Base-by-base conservation (phyloP, 228 moss, liverwort and hornwort species). In the Sphagnum magellanicum region DNA sequence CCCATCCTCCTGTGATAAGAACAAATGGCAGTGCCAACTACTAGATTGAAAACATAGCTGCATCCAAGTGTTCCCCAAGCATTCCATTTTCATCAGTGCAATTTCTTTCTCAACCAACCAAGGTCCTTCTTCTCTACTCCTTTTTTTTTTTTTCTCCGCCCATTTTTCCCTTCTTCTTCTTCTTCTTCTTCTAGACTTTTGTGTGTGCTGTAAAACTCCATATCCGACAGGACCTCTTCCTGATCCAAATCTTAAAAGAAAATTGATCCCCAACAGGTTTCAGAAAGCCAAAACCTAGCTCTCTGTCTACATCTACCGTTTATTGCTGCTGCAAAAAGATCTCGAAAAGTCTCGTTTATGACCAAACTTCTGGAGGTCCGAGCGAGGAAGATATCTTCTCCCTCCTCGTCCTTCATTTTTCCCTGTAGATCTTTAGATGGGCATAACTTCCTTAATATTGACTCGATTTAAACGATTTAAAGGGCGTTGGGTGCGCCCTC, bases 1-100 rank as follows among this genome's bases (percentile, higher is more conserved):
- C 97, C 97, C 97, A 98, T 67, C 97, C 97, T 82, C 97, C 97
- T 62, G 81, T 85, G 66, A 91, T 78, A 14, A 98, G 81, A 66
- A 98, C 91, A 61, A 93, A 98, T n/a, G 97, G 97, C 65, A 98
- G 79, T 12, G 97, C 97, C 97, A 66, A 98, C 90, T 79, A 98
- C 88, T 84, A 98, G 80, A 70, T 98, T 98, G 85, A 93, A 98
- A 65, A 98, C 83, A 53, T 91, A 98, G 52, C 97, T 98, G 91
- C 91, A 90, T 64, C 68, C 50, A 47, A 59, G 46, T 5, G 55
- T 59, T 74, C 61, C 32, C 32, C n/a, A 48, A 13, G 50, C 14
- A 10, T 49, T 5, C 50, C 64, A 65, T 48, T 16, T 62, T 16
- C 16, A 7, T 16, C 7, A 60, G 60, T 8, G 60, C 10, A 14